A percentile compares a stretch with the other conserved stretches of the same genome.
Conservation (phyloP, 805 yeast genomes). For the Ogataea henricii region DNA sequence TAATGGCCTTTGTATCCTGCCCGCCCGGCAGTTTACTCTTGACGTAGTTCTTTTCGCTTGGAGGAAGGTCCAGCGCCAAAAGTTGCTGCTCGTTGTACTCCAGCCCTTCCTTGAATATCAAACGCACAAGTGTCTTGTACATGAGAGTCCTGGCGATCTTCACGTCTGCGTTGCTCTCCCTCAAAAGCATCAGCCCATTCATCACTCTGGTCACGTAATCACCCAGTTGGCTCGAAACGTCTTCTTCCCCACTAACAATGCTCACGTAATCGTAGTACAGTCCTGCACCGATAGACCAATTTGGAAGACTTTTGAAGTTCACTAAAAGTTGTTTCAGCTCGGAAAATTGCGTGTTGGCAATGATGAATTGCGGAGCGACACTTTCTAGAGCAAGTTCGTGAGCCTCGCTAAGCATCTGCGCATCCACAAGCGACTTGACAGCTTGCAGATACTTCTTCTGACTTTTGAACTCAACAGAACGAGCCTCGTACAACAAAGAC, state of each 20-base stretch:
- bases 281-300: conserved; percentile 61
- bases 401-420: conserved; percentile 62
- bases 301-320: conserved; percentile 46
- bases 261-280: conserved; percentile 54
- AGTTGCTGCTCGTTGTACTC: conserved; percentile 38
- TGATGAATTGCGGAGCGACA: conserved; percentile 75
- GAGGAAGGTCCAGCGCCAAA: conserved; percentile 44
- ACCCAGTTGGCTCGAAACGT: conserved; percentile 18
- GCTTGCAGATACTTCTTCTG: conserved; percentile 58
- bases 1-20: no score
- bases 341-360: conserved; percentile 41
- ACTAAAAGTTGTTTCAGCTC: conserved; percentile 40
- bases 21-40: conserved; percentile 34
- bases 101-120: conserved; percentile 36
- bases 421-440: conserved; percentile 60
- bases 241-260: conserved; percentile 23
- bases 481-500: conserved; percentile 51
- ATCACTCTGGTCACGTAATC: conserved; percentile 42
- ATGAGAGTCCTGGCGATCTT: conserved; percentile 57
- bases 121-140: conserved; percentile 47
- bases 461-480: conserved; percentile 57
- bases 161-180: conserved; percentile 37
- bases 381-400: conserved; percentile 53
- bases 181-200: conserved; percentile 46
- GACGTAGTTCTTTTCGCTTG: conserved; percentile 42